These are phyloP conservation scores for Linum trigynum DNA, from an alignment of 345 rosid genomes.

Conservation along the genomic window DNA sequence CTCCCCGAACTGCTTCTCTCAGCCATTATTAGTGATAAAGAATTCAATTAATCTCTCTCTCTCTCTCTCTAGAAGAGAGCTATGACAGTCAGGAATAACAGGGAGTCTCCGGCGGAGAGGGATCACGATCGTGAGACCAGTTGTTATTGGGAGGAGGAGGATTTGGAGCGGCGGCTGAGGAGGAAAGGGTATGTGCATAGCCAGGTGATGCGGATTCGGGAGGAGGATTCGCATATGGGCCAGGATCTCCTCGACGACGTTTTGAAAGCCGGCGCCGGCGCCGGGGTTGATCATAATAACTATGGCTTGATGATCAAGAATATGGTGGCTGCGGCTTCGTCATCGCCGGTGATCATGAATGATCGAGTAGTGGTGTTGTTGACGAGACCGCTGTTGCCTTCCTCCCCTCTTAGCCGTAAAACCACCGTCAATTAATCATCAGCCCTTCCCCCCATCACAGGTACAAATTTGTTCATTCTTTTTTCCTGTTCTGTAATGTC, in stretches of 20 bases:
- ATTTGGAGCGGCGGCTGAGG: background rate
- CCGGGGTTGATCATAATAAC: background rate
- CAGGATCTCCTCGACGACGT: background rate
- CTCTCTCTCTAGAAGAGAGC: no score
- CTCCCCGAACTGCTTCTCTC: background rate
- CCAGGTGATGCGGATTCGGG: background rate
- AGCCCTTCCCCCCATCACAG: no score
- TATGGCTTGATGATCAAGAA: background rate
- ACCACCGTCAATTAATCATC: background rate
- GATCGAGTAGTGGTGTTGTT: no score
- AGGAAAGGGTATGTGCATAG: background rate
- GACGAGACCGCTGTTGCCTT: background rate
- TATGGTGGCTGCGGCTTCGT: background rate
- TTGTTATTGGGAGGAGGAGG: background rate
- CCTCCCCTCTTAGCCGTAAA: background rate
- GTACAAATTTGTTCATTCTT: no score
- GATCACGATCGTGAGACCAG: no score
- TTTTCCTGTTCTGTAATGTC: no score
- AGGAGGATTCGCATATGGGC: constrained; percentile 2
- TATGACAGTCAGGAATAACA: no score
- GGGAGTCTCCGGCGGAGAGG: background rate
- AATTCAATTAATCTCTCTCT: no score
- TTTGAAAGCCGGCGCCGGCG: background rate
- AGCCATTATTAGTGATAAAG: no score
- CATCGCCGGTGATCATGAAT: no score